Base-by-base conservation (phyloP, 305 asterid genomes). In the Plantago lanceolata region DNA sequence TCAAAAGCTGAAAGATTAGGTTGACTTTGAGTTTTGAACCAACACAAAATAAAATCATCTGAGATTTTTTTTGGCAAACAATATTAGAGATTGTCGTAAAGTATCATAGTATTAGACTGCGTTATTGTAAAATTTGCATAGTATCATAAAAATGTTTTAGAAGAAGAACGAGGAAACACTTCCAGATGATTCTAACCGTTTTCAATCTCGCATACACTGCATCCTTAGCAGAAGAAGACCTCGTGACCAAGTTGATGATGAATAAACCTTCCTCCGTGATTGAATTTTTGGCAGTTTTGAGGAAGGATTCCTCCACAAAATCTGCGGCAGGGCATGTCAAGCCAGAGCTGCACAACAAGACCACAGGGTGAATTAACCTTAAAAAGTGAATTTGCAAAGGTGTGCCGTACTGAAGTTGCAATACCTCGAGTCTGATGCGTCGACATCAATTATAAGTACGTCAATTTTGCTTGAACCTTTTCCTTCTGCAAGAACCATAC, bases 361-460 rank as follows among this genome's bases (percentile, higher is more conserved):
- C 62, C 24, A 44, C 17, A 17, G 56, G 44, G 67, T 55, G 26
- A 47, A 43, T 44, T 48, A 50, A 44, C 62, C 15, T 33, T 33
- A 26, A 69, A 58, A 16, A 19, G 31, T 24, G 67, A 40, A 26
- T 15, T 33, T 29, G 28, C 51, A 16, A 43, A 21, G 16, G 13
- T 64, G 57, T 70, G 53, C 37, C 17, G 13, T 35, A 17, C 40
- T 18, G 21, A 24, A 54, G 56, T 60, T 28, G 14, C 45, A 24
- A 5, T 79, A 87, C 99, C 93, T 90, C 6, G 85, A 72, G 71
- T 94, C 96, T 56, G 95, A 73, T 71, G 99, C 86, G 73, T 94
- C 99, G 57, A 88, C 99, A 71, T 94, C 99, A 59, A 94, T 84
- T 61, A 90, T 79, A 74, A 94, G 96, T 65, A 83, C 52, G 74